Base-by-base conservation (phyloP, 2,329 filamentous ascomycete genomes). In the Fusarium mexicanum region DNA sequence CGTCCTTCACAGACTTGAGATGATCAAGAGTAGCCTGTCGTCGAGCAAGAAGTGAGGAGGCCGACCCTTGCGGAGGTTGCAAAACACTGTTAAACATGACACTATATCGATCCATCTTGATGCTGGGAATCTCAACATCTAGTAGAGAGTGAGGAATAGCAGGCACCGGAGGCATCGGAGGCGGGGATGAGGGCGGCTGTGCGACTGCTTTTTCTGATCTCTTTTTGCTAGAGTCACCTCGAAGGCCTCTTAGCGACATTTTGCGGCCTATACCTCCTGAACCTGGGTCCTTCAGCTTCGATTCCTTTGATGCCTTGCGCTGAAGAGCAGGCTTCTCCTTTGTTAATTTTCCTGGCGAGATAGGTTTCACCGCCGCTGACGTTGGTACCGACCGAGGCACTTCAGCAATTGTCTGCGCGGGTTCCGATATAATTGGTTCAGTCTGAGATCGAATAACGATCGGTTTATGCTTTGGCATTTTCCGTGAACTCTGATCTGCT, bases 51-150 rank as follows among this genome's bases (percentile, higher is more conserved):
- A 91, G 83, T 3, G 80, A 79, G 11, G 81, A 76, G 22, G 78
- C 67, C 12, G 73, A 60, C 17, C 63, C 76, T 44, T 82, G 81
- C 13, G 81, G 81, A 69, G 81, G 81, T 69, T 90, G 88, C 33
- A 98, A 84, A 12, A 98, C 86, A 43, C 89, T 89, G 63, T 92
- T 91, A 79, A 98, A 98, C 95, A 98, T 98, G 74, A 98, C 89
- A 76, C 95, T 98, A 77, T 98, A 98, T 55, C 96, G 87, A 80
- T 98, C 96, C 87, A 98, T 87, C 71, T 92, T 90, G 63, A 93
- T 88, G 57, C 89, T 89, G 2, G 96, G 95, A 65, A 98, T 96
- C 60, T 95, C 90, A 22, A 98, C 88, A 76, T 95, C 87, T 26
- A 98, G 84, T 12, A 92, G 65, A 3, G 79, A 77, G 13, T 77